phyloP scores from a whole-genome alignment of 1,139 yeast species.

The Kurtzmaniella quercitrusa region DNA sequence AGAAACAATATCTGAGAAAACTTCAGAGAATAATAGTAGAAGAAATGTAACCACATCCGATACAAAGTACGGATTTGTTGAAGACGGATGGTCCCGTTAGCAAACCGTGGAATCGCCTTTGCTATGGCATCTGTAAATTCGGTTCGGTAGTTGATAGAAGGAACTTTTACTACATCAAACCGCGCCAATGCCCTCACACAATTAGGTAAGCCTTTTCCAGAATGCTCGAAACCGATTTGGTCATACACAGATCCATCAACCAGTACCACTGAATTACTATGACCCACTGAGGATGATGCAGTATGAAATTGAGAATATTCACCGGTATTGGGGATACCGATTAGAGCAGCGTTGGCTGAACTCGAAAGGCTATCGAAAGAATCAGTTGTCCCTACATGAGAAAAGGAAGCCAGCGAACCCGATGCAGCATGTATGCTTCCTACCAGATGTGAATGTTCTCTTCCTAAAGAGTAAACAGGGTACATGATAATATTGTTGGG shows the following conservation, averaged over 20 bases:
- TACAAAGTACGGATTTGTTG: slow-evolving; percentile 29
- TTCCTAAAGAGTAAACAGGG: slow-evolving; percentile 32
- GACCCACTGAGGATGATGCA: background rate
- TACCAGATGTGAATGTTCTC: slow-evolving; percentile 5
- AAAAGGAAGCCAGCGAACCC: slow-evolving; percentile 7
- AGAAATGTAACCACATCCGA: slow-evolving; percentile 31
- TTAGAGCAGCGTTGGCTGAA: background rate
- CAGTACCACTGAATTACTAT: background rate
- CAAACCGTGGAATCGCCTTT: slow-evolving; percentile 18
- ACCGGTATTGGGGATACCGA: background rate
- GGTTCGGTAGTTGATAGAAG: slow-evolving; percentile 15
- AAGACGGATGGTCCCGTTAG: slow-evolving; percentile 26
- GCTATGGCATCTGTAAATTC: slow-evolving; percentile 12
- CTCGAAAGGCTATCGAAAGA: background rate
- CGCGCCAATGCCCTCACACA: slow-evolving; percentile 11
- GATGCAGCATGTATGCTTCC: slow-evolving; percentile 4
- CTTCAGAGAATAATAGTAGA: slow-evolving; percentile 22
- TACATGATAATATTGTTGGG: slow-evolving; percentile 29
- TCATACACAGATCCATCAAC: background rate
- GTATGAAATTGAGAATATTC: background rate
- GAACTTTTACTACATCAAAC: slow-evolving; percentile 12
- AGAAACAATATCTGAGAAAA: slow-evolving; percentile 28
- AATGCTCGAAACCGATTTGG: background rate
- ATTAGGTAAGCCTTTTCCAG: slow-evolving; percentile 15
- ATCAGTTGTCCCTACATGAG: slow-evolving; percentile 6